Conservation (phyloP, 176 grass and related monocot genomes). For the Oryza brachyantha region DNA sequence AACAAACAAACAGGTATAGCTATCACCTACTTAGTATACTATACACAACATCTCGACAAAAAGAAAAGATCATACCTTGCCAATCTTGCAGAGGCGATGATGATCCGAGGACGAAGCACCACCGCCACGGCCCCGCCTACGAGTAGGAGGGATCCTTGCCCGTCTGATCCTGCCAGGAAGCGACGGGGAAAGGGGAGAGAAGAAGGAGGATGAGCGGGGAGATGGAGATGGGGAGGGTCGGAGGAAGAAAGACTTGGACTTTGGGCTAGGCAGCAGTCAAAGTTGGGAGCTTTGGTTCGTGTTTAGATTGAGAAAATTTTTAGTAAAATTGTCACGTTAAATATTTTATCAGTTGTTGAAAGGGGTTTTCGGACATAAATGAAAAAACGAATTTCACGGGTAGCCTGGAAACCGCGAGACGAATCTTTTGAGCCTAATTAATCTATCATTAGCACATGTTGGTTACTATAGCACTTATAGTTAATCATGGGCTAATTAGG, state of each 20-base stretch:
- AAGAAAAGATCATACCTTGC: conserved; percentile 8
- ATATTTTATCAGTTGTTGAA: too few species aligned
- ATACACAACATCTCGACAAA: neutral
- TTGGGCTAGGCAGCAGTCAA: conserved; percentile 21
- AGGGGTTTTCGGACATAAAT: too few species aligned
- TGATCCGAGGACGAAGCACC: neutral
- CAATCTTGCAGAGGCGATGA: neutral
- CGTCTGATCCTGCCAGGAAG: conserved; percentile 13
- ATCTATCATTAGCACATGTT: too few species aligned
- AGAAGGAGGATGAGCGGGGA: neutral
- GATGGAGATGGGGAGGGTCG: neutral
- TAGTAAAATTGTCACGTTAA: too few species aligned
- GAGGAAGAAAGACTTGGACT: neutral
- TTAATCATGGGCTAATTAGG: too few species aligned
- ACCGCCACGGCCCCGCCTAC: neutral
- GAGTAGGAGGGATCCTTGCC: neutral
- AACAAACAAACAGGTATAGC: neutral
- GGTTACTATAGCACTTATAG: too few species aligned
- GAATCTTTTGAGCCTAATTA: too few species aligned
- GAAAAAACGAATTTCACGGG: too few species aligned
- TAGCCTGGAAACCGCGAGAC: too few species aligned
- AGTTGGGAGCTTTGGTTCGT: neutral
- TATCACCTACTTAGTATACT: neutral
- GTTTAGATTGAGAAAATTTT: too few species aligned
- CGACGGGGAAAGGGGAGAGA: neutral